phyloP scores from a whole-genome alignment of 768 basidiomycete genomes.

The Podaxis sp. region DNA sequence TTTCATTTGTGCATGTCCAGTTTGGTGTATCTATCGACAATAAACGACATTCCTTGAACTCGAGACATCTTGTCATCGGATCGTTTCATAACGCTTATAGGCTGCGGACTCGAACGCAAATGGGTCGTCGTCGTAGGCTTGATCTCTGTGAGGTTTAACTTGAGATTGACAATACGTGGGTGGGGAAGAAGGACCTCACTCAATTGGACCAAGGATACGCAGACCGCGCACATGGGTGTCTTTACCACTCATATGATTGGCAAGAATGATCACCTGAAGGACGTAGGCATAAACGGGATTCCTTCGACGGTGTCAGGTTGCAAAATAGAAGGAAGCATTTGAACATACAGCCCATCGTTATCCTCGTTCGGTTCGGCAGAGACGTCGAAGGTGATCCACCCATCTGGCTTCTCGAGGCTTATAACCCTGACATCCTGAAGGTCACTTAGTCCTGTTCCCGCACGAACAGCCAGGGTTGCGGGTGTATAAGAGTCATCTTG shows the following conservation, averaged over 20 bases:
- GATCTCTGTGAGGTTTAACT: slow-evolving; percentile 32
- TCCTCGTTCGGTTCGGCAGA: slow-evolving; percentile 79
- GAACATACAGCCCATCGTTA: slow-evolving; percentile 71
- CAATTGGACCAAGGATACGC: slow-evolving; percentile 79
- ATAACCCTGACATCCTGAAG: slow-evolving; percentile 88
- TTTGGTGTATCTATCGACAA: slow-evolving; percentile 6
- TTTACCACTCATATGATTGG: slow-evolving; percentile 98
- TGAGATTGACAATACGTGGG: slow-evolving; percentile 6
- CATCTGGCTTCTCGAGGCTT: slow-evolving; percentile 87
- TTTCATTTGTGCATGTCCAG: not conserved
- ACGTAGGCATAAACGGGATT: slow-evolving; percentile 89
- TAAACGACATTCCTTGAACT: not conserved
- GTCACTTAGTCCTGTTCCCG: slow-evolving; percentile 89
- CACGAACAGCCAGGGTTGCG: slow-evolving; percentile 83
- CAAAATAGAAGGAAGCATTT: not conserved
- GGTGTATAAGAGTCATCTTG: slow-evolving; percentile 98
- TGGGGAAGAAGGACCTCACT: slow-evolving; percentile 43
- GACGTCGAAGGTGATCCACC: slow-evolving; percentile 89
- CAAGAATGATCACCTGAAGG: slow-evolving; percentile 84
- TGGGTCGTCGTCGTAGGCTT: slow-evolving; percentile 60
- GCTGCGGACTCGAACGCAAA: slow-evolving; percentile 63
- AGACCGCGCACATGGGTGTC: slow-evolving; percentile 97
- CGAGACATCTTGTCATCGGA: slow-evolving; percentile 47
- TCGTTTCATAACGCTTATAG: slow-evolving; percentile 78
- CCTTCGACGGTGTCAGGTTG: slow-evolving; percentile 36